Base-by-base conservation (phyloP, 1,284 basidiomycete genomes). In the Cutaneotrichosporon cavernicola region DNA sequence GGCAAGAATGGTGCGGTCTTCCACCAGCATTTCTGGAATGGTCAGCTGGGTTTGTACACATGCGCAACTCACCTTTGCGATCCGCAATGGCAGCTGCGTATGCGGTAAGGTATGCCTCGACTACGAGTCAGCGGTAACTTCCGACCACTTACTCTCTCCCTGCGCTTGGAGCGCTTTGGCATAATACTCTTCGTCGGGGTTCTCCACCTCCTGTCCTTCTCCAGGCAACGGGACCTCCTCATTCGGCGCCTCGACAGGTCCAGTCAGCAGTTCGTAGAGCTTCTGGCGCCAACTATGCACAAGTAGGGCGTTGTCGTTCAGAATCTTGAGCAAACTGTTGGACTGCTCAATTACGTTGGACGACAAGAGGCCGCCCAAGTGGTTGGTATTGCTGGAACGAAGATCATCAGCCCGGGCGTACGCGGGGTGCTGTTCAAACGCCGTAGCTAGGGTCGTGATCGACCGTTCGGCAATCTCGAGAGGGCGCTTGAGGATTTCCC, bases 101-200 rank as follows among this genome's bases (percentile, higher is more conserved):
- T 0, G 76, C 75, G 5, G 72, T 73, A 30, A 80, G 65, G 62
- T 78, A 77, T 9, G 76, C 74, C 58, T 80, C 77, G 55, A 78
- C 71, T 72, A 58, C 36, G 21, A 5, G 62, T 70, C 61, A 70
- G 66, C 56, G 52, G 10, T 5, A 31, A 11, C 34, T 9, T 38
- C 18, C 3, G 9, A 10, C 13, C n/a, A 62, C 72, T 60, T 43
- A 75, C 75, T 62, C 26, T 80, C 74, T 36, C 78, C 76, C 66
- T 81, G 80, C 16, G 75, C 74, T 53, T 76, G 70, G 8, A 81
- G 63, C 0, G 73, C 75, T 49, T 75, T 65, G 3, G 76, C 76
- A 60, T 80, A 81, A 56, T 75, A 73, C 59, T 81, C 80, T n/a
- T 70, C 65, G 16, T 78, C 78, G 1, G 76, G 74, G 57, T 76